These are phyloP conservation scores for Yamadazyma kanchanaburiensis DNA, from an alignment of 1,139 yeast species.

Conservation along the genomic window DNA sequence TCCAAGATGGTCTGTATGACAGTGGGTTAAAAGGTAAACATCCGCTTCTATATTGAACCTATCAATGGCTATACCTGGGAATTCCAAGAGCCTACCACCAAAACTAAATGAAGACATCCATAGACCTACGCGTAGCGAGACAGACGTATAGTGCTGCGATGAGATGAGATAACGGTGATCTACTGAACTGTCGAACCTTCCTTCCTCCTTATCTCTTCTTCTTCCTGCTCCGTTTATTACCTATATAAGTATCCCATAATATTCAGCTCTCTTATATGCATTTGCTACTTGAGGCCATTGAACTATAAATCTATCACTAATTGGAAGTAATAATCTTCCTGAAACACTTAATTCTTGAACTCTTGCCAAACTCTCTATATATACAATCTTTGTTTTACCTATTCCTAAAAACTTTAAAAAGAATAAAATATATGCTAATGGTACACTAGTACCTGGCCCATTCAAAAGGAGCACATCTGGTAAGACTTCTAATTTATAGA, in stretches of 20 bases:
- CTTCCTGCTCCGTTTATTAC: neutral
- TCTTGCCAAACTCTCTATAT: conserved; percentile 87
- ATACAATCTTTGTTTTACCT: conserved; percentile 58
- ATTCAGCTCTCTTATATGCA: conserved; percentile 63
- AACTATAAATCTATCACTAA: conserved; percentile 75
- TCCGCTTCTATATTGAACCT: conserved; percentile 31
- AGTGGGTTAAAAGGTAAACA: conserved; percentile 47
- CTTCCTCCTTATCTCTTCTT: neutral
- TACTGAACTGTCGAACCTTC: neutral
- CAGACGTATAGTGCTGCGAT: neutral
- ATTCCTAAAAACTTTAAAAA: conserved; percentile 52
- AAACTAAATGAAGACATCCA: conserved; percentile 2
- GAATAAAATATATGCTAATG: conserved; percentile 64
- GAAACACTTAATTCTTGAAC: conserved; percentile 73
- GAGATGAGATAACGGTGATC: no score
- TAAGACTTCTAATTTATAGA: conserved; percentile 18
- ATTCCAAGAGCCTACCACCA: conserved; percentile 27
- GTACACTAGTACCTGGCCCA: conserved; percentile 94
- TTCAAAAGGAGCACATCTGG: conserved; percentile 66
- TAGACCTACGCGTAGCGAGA: neutral
- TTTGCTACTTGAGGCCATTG: conserved; percentile 77
- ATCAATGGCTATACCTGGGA: conserved; percentile 41
- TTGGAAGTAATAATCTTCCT: conserved; percentile 66
- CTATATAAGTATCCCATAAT: conserved; percentile 69
- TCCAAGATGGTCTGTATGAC: conserved; percentile 53